Evolutionary conservation across 2,329 filamentous ascomycete genomes (phyloP).

Genomic region (Lachnellula cervina): DNA sequence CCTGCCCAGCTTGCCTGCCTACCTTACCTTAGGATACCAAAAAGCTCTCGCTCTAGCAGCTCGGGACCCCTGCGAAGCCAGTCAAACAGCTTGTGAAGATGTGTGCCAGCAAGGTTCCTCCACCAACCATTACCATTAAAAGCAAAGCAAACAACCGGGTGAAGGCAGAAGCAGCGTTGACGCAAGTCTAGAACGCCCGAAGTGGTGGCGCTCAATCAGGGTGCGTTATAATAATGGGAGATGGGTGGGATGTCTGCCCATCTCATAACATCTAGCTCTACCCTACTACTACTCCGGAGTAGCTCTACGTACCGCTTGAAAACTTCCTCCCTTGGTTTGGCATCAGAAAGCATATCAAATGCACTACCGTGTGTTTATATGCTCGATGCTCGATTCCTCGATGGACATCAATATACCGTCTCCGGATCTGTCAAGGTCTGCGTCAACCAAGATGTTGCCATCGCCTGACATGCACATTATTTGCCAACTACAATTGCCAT

Average conservation of each 20-base stretch:
- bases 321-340: background rate
- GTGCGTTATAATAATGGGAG: background rate
- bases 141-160: slow-evolving; percentile 14
- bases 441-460: background rate
- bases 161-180: slow-evolving; percentile 2
- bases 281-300: too few relatives aligned
- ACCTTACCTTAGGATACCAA: background rate
- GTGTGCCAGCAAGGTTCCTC: slow-evolving; percentile 14
- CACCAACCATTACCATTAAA: slow-evolving; percentile 10
- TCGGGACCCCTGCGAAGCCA: slow-evolving; percentile 4
- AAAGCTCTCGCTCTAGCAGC: background rate
- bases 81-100: background rate
- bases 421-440: slow-evolving; percentile 7
- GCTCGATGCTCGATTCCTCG: slow-evolving; percentile 1
- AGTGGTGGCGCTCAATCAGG: slow-evolving; percentile 13
- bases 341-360: slow-evolving; percentile 13
- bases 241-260: background rate
- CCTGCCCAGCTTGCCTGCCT: too few relatives aligned
- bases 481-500: slow-evolving; percentile 6
- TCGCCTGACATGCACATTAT: slow-evolving; percentile 9
- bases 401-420: slow-evolving; percentile 1
- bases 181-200: background rate
- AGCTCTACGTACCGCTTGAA: background rate
- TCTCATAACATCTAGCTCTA: background rate
- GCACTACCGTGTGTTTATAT: slow-evolving; percentile 5